These are phyloP conservation scores for Pestalotiopsis sp. DNA, from an alignment of 2,329 filamentous ascomycete species.

Conservation along the genomic window DNA sequence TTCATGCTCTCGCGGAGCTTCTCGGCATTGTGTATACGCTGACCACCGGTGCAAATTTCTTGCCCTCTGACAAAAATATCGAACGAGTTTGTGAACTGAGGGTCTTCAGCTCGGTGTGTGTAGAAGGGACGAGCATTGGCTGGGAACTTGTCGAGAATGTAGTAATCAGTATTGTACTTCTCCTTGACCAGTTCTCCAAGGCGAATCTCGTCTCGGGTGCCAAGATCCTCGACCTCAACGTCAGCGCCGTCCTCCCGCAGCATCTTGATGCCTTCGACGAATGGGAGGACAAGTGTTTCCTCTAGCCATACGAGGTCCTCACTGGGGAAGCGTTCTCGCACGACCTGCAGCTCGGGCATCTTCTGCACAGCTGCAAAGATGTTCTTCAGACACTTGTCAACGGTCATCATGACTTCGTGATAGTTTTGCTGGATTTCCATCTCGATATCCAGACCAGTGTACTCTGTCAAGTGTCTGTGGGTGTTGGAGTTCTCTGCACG, in stretches of 20 bases:
- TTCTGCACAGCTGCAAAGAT: slow-evolving; percentile 73
- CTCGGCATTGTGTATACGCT: slow-evolving; percentile 83
- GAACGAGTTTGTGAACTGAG: slow-evolving; percentile 83
- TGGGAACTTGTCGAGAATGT: slow-evolving; percentile 93
- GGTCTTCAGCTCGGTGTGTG: slow-evolving; percentile 49
- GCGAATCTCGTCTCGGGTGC: slow-evolving; percentile 84
- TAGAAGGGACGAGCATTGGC: slow-evolving; percentile 18
- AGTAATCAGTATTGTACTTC: slow-evolving; percentile 88
- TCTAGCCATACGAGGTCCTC: slow-evolving; percentile 87
- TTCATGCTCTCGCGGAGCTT: slow-evolving; percentile 80
- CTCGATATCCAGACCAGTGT: slow-evolving; percentile 89
- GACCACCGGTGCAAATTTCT: slow-evolving; percentile 89
- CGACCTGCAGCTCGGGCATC: slow-evolving; percentile 70
- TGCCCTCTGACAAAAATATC: slow-evolving; percentile 94
- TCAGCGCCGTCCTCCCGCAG: slow-evolving; percentile 80
- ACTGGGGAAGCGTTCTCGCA: slow-evolving; percentile 85
- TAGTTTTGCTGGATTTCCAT: slow-evolving; percentile 92
- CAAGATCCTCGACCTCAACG: slow-evolving; percentile 77
- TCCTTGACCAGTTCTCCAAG: slow-evolving; percentile 84
- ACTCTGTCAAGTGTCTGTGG: slow-evolving; percentile 91
- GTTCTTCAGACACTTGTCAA: slow-evolving; percentile 80
- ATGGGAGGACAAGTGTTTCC: slow-evolving; percentile 79
- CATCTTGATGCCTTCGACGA: slow-evolving; percentile 78
- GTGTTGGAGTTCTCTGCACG: slow-evolving; percentile 95
- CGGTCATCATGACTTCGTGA: slow-evolving; percentile 78